Percentiles rank a stretch among this genome's conserved stretches.
Conservation (phyloP, 805 yeast species). For the Kodamaea kaohsiungensis region DNA sequence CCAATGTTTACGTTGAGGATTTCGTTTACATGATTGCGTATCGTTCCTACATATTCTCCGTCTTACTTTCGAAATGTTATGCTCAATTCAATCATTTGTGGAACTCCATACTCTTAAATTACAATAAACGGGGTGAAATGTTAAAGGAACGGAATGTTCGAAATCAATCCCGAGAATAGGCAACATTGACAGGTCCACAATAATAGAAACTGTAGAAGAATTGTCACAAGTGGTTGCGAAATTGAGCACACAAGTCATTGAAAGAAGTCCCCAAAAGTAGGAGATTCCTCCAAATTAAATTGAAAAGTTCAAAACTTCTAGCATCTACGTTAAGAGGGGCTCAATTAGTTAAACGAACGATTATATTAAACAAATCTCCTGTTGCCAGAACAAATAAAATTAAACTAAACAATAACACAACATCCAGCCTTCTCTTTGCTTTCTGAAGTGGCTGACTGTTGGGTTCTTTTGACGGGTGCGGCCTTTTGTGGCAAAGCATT, state of each 20-base stretch:
- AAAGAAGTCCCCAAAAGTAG: too few relatives aligned
- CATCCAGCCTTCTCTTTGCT: constrained; percentile 37
- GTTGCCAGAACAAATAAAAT: not conserved
- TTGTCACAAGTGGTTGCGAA: not conserved
- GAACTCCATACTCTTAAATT: not conserved
- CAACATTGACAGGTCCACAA: not conserved
- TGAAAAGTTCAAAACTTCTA: too few relatives aligned
- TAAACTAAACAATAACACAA: constrained; percentile 33
- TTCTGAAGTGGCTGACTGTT: constrained; percentile 13
- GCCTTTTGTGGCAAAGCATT: constrained; percentile 6
- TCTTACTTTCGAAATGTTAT: not conserved
- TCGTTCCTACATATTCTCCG: not conserved
- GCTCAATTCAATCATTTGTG: not conserved
- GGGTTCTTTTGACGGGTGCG: constrained; percentile 8
- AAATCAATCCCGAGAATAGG: not conserved
- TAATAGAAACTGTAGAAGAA: not conserved
- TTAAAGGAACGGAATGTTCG: not conserved
- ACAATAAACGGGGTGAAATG: not conserved
- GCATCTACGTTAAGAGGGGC: not conserved
- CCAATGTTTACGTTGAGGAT: too few relatives aligned
- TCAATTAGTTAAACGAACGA: not conserved
- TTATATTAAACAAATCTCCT: not conserved
- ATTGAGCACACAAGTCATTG: too few relatives aligned
- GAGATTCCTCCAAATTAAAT: too few relatives aligned
- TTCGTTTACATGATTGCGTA: not conserved